Conservation (phyloP, 768 basidiomycete species). For the Leccinum subtestaceum region DNA sequence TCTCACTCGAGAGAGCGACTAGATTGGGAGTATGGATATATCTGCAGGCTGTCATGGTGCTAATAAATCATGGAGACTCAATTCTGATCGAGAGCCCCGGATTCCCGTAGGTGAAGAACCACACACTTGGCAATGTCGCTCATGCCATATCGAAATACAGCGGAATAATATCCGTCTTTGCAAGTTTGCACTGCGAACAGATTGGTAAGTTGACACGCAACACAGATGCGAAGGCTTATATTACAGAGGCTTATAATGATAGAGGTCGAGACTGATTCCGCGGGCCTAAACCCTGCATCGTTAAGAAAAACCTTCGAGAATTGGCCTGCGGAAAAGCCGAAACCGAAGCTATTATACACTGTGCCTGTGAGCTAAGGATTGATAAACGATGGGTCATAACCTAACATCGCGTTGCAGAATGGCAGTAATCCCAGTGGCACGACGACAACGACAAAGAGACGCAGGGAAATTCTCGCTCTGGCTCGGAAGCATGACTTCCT, state of each 20-base stretch:
- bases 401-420: constrained; percentile 38
- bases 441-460: constrained; percentile 62
- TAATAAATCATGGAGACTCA: constrained; percentile 71
- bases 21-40: background rate
- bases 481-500: constrained; percentile 68
- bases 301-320: constrained; percentile 59
- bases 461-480: constrained; percentile 60
- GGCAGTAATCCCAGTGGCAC: constrained; percentile 79
- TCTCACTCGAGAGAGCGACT: background rate
- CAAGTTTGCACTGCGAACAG: constrained; percentile 47
- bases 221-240: background rate
- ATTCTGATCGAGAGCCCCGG: constrained; percentile 76
- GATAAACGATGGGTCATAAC: constrained; percentile 23
- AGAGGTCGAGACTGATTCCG: constrained; percentile 72
- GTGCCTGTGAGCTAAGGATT: constrained; percentile 47
- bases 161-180: constrained; percentile 59
- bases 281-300: constrained; percentile 61
- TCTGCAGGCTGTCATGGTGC: constrained; percentile 55
- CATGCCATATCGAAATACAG: constrained; percentile 35
- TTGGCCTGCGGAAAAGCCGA: constrained; percentile 64
- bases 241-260: constrained; percentile 1
- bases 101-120: constrained; percentile 46
- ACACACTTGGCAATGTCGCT: background rate
- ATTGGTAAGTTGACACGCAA: constrained; percentile 38
- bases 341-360: constrained; percentile 74